These are phyloP conservation scores for Fusarium dimerum DNA, from an alignment of 2,329 filamentous ascomycete species.

Conservation along the genomic window DNA sequence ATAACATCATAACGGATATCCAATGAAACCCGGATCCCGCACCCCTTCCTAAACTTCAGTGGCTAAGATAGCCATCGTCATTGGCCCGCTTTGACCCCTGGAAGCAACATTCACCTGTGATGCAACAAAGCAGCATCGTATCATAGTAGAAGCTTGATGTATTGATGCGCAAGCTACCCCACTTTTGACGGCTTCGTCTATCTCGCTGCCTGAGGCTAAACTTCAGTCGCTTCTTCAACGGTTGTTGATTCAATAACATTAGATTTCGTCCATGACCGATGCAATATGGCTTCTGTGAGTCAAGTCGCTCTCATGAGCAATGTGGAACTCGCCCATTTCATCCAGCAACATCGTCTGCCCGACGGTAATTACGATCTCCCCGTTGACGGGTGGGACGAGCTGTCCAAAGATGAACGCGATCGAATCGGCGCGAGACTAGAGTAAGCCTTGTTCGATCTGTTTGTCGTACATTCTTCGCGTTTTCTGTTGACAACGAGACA, in stretches of 20 bases:
- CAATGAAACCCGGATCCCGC: too few relatives aligned
- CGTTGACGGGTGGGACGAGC: constrained; percentile 12
- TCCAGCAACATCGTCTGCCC: constrained; percentile 13
- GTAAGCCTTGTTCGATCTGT: constrained; percentile 4
- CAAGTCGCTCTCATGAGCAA: constrained; percentile 16
- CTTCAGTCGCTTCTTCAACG: too few relatives aligned
- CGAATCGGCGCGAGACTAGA: constrained; percentile 17
- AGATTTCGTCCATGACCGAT: constrained; percentile 3
- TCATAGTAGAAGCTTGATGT: too few relatives aligned
- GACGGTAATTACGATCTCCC: constrained; percentile 15
- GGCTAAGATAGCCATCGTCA: too few relatives aligned
- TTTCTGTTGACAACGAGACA: neutral
- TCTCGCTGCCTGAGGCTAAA: too few relatives aligned
- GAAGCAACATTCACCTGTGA: too few relatives aligned
- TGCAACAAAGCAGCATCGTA: too few relatives aligned
- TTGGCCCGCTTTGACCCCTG: too few relatives aligned
- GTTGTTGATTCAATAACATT: neutral
- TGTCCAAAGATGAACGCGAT: constrained; percentile 14
- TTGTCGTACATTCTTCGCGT: neutral
- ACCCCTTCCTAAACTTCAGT: too few relatives aligned
- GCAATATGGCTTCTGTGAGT: constrained; percentile 1
- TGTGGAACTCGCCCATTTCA: constrained; percentile 18
- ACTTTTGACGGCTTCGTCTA: too few relatives aligned
- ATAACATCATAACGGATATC: too few relatives aligned
- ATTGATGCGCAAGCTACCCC: too few relatives aligned